Conservation (phyloP, 352 stramenopile species). For the Phytophthora tentaculata region DNA sequence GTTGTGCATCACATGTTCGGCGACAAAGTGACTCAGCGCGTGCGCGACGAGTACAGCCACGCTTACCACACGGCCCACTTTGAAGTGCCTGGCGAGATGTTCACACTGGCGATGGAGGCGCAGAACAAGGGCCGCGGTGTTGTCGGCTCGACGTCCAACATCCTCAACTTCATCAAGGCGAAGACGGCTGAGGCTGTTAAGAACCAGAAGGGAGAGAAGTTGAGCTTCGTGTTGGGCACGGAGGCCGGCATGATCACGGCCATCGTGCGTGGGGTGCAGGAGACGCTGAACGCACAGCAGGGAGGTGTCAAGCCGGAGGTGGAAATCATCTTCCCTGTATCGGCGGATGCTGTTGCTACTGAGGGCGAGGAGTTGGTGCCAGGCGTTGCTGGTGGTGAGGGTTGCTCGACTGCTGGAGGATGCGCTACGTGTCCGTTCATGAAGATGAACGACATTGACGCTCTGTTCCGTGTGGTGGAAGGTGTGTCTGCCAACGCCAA, state of each 20-base stretch:
- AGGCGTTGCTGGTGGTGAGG: constrained; percentile 93
- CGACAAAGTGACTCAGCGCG: constrained; percentile 92
- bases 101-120: constrained; percentile 96
- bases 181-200: constrained; percentile 92
- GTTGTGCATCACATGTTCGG: constrained; percentile 99
- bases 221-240: constrained; percentile 96
- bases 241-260: constrained; percentile 98
- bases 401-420: constrained; percentile 95
- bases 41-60: constrained; percentile 92
- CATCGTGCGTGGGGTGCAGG: constrained; percentile 94
- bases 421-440: constrained; percentile 98
- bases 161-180: constrained; percentile 97
- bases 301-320: constrained; percentile 79
- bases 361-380: constrained; percentile 87
- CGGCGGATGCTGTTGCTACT: constrained; percentile 91
- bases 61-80: constrained; percentile 97
- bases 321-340: constrained; percentile 98
- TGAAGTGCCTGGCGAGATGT: constrained; percentile 99
- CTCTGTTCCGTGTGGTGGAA: constrained; percentile 92
- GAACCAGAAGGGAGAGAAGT: constrained; percentile 63
- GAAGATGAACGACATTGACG: constrained; percentile 99
- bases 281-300: constrained; percentile 57
- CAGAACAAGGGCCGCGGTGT: constrained; percentile 91
- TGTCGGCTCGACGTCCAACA: constrained; percentile 97
- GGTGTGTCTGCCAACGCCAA: constrained; percentile 47